Percentiles rank a stretch among this genome's conserved stretches.
Conservation (phyloP, 2,329 filamentous ascomycete species). For the Penicillium concentricum region DNA sequence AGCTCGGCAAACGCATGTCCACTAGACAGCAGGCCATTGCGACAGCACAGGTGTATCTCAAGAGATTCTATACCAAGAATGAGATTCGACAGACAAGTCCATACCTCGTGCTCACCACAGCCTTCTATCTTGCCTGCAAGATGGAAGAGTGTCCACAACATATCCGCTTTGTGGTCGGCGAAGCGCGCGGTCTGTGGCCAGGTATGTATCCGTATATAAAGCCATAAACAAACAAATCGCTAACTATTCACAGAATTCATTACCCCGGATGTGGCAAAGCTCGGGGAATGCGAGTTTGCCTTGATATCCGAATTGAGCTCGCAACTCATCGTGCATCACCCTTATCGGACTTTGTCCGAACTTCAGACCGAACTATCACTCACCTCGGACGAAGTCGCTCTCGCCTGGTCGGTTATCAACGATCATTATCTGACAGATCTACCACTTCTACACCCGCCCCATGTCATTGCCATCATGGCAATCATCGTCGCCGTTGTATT, state of each 20-base stretch:
- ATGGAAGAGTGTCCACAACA: constrained; percentile 98
- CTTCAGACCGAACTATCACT: constrained; percentile 69
- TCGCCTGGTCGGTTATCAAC: constrained; percentile 83
- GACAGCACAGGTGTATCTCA: constrained; percentile 91
- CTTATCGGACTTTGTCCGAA: constrained; percentile 76
- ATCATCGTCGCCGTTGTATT: constrained; percentile 82
- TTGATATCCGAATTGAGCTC: constrained; percentile 89
- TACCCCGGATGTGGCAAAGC: constrained; percentile 72
- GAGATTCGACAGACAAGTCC: constrained; percentile 92
- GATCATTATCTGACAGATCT: constrained; percentile 91
- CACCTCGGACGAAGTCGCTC: constrained; percentile 71
- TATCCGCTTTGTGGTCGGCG: constrained; percentile 83
- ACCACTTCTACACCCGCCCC: constrained; percentile 81
- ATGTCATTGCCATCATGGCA: constrained; percentile 81
- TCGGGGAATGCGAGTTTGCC: constrained; percentile 92
- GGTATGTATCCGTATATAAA: constrained; percentile 43
- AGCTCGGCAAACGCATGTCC: constrained; percentile 78
- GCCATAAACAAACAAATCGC: constrained; percentile 1
- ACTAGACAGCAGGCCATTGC: constrained; percentile 89
- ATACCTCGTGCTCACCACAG: constrained; percentile 88
- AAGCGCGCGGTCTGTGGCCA: constrained; percentile 82
- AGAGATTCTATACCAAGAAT: constrained; percentile 87
- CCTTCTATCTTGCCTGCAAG: constrained; percentile 93
- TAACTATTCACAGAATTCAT: constrained; percentile 58
- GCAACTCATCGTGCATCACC: constrained; percentile 86